Percentiles rank a stretch among this genome's conserved stretches.
phyloP scores from a whole-genome alignment of 2,329 filamentous ascomycete species.

The Diaporthe vexans region DNA sequence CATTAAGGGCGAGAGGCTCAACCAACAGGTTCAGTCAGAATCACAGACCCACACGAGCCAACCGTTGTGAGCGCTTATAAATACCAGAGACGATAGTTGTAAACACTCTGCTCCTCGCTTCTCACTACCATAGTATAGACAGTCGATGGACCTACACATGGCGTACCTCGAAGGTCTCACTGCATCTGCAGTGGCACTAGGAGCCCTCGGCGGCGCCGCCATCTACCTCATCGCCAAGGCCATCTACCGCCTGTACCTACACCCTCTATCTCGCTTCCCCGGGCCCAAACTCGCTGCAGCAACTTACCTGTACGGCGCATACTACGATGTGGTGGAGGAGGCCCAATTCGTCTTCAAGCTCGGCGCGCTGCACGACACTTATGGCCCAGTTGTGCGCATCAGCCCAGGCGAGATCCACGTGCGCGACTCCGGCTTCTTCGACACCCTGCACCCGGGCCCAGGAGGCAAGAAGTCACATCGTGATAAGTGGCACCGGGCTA shows the following conservation, averaged over 20 bases:
- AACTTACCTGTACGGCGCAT: not conserved
- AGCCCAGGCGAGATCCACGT: conserved; percentile 33
- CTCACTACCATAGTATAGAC: not conserved
- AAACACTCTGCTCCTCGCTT: not conserved
- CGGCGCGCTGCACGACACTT: conserved; percentile 4
- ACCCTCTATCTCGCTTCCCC: conserved; percentile 17
- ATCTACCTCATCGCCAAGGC: not conserved
- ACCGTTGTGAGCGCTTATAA: not conserved
- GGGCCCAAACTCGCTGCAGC: conserved; percentile 27
- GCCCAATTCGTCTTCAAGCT: conserved; percentile 6
- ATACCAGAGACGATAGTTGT: not conserved
- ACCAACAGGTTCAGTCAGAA: not conserved
- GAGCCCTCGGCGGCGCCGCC: not conserved
- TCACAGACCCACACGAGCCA: not conserved
- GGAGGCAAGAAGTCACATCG: conserved; percentile 4
- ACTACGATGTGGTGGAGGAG: conserved; percentile 18
- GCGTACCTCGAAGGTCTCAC: not conserved
- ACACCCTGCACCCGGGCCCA: conserved; percentile 6
- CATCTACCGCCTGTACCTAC: conserved; percentile 17
- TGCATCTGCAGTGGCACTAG: not conserved
- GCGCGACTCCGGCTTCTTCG: conserved; percentile 12
- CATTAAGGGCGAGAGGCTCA: not conserved
- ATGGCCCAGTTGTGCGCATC: conserved; percentile 33
- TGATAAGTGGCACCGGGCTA: conserved; percentile 14
- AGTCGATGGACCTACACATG: not conserved